These are phyloP conservation scores for Monosiga brevicollis DNA, from an alignment of 78 protist genomes.

Conservation along the genomic window DNA sequence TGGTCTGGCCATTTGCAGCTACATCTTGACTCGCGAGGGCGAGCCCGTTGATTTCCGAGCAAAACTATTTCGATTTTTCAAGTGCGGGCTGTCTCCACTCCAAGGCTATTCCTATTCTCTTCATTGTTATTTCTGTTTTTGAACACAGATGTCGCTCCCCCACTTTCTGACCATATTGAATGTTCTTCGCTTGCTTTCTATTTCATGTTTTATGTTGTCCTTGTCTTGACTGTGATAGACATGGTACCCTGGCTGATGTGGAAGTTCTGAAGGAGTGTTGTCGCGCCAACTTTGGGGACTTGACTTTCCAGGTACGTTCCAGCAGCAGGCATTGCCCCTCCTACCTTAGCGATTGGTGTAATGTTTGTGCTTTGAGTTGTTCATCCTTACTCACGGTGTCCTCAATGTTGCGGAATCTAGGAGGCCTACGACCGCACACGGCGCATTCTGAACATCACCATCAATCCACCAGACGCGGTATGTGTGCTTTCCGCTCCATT, in stretches of 20 bases:
- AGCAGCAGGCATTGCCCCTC: conserved; percentile 38
- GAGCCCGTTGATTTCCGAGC: no score
- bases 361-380: conserved; percentile 35
- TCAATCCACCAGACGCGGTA: conserved; percentile 19
- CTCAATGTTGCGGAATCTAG: conserved; percentile 38
- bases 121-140: background rate
- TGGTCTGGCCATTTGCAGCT: background rate
- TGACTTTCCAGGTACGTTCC: conserved; percentile 39
- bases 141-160: background rate
- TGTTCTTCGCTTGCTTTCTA: background rate
- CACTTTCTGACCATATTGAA: background rate
- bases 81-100: background rate
- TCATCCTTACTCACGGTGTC: conserved; percentile 41
- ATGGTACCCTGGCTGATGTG: background rate
- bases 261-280: background rate
- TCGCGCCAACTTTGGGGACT: background rate
- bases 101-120: background rate
- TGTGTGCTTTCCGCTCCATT: conserved; percentile 41
- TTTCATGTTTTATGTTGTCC: background rate
- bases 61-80: no score
- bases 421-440: conserved; percentile 66
- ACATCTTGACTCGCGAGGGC: background rate
- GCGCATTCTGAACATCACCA: conserved; percentile 62
- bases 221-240: background rate
- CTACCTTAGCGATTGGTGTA: conserved; percentile 27